These are phyloP conservation scores for Sugiyamaella qingdaonensis DNA, from an alignment of 805 yeast species.

Conservation along the genomic window DNA sequence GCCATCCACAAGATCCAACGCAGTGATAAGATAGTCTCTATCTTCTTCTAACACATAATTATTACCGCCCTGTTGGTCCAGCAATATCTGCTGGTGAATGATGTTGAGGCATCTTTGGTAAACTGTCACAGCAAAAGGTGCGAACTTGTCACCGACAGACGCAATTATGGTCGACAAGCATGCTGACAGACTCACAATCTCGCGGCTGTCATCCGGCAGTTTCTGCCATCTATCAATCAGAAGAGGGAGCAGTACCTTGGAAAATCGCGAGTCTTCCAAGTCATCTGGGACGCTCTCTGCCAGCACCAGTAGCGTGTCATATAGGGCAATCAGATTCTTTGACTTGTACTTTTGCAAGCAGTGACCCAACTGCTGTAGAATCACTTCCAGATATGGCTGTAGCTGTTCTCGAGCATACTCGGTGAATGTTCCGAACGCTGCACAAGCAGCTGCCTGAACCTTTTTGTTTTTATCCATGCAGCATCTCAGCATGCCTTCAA, in stretches of 20 bases:
- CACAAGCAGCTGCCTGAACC: conserved; percentile 94
- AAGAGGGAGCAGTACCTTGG: conserved; percentile 71
- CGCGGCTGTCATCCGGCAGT: conserved; percentile 72
- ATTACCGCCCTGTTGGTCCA: conserved; percentile 44
- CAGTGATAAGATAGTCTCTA: conserved; percentile 83
- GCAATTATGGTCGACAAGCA: conserved; percentile 92
- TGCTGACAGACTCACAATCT: conserved; percentile 86
- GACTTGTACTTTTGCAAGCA: conserved; percentile 79
- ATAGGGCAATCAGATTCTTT: conserved; percentile 73
- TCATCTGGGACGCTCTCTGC: conserved; percentile 65
- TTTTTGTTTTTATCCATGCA: conserved; percentile 79
- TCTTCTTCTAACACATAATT: conserved; percentile 57
- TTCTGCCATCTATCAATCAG: conserved; percentile 75
- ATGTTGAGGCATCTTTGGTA: conserved; percentile 74
- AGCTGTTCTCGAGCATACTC: conserved; percentile 68
- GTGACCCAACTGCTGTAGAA: conserved; percentile 62
- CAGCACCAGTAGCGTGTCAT: conserved; percentile 88
- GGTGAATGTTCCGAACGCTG: conserved; percentile 77
- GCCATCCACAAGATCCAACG: conserved; percentile 89
- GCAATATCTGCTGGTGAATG: conserved; percentile 60
- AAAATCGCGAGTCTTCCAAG: conserved; percentile 51
- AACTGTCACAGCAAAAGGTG: conserved; percentile 84
- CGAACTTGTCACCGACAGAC: conserved; percentile 74
- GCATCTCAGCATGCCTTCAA: conserved; percentile 70
- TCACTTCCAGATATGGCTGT: conserved; percentile 57